Base-by-base conservation (phyloP, 169 alveolate genomes). In the Plasmodium fragile region DNA sequence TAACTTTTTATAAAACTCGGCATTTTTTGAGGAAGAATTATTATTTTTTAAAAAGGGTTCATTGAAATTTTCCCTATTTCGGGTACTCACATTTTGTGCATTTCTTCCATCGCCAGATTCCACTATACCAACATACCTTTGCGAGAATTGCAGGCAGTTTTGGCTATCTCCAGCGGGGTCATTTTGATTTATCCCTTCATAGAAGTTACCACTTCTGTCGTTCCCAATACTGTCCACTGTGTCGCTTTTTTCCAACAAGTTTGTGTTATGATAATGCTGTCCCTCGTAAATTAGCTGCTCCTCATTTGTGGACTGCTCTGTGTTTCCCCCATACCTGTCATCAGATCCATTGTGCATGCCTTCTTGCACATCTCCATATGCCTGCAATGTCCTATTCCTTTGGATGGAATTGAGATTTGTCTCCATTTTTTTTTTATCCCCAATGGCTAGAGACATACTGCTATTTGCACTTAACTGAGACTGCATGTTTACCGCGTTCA, bases 11-110 rank as follows among this genome's bases (percentile, higher is more conserved):
- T 81, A 28, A 10, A 41, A 52, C 25, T 81, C 53, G 43, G 10
- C 22, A 43, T 81, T 81, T 81, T 55, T 81, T 55, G 43, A 2
- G 32, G 89, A 81, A n/a, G 89, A 81, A 25, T 53, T 52, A 22
- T 25, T 81, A 3, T 32, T 53, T 53, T 52, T 81, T 10, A 55
- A 52, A 55, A 22, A 18, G 16, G 10, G 7, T 11, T 28, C 28
- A 39, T 52, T 41, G 22, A 78, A 25, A 30, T 52, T 43, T 0
- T 55, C 69, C 59, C 32, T 55, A 55, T 52, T 80, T 52, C 52
- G 78, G 39, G 39, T 4, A 4, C 39, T 53, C 16, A 34, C 45
- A 59, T 18, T 82, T 53, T 18, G 11, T 49, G 43, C n/a, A 45
- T n/a, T 45, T 55, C n/a, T 59, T n/a, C n/a, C 25, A 55, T 53